Conservation (phyloP, 768 basidiomycete species). For the Boletellus ananiceps region DNA sequence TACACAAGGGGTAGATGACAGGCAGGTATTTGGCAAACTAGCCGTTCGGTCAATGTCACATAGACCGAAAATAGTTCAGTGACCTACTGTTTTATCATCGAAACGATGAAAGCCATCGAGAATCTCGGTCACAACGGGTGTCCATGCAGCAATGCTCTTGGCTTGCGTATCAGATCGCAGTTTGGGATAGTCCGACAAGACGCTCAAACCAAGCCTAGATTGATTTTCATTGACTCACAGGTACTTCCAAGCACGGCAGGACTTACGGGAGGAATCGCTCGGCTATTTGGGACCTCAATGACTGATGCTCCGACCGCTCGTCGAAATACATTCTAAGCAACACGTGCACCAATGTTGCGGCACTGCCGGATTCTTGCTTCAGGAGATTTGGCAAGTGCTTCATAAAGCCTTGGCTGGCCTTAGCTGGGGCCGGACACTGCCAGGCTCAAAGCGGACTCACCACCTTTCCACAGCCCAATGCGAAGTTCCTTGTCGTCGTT, state of each 20-base stretch:
- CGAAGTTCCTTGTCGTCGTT: conserved; percentile 98
- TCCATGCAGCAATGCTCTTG: conserved; percentile 96
- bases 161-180: conserved; percentile 86
- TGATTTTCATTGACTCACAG: conserved; percentile 1
- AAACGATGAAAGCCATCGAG: conserved; percentile 85
- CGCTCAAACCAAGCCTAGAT: conserved; percentile 75
- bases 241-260: background rate
- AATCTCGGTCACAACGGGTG: conserved; percentile 96
- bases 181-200: conserved; percentile 87
- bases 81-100: conserved; percentile 84
- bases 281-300: conserved; percentile 74
- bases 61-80: background rate
- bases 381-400: conserved; percentile 96
- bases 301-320: conserved; percentile 79
- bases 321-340: conserved; percentile 94
- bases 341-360: conserved; percentile 89
- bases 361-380: conserved; percentile 97
- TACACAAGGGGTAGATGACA: conserved; percentile 85
- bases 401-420: conserved; percentile 81
- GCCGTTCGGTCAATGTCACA: conserved; percentile 3
- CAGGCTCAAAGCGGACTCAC: conserved; percentile 45
- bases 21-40: conserved; percentile 88
- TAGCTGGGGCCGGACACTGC: background rate
- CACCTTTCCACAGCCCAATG: conserved; percentile 98
- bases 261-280: conserved; percentile 66